A percentile compares a stretch with the other conserved stretches of the same genome.
Evolutionary conservation across 116 monocot genomes (phyloP).

Genomic region (Cymodocea nodosa): DNA sequence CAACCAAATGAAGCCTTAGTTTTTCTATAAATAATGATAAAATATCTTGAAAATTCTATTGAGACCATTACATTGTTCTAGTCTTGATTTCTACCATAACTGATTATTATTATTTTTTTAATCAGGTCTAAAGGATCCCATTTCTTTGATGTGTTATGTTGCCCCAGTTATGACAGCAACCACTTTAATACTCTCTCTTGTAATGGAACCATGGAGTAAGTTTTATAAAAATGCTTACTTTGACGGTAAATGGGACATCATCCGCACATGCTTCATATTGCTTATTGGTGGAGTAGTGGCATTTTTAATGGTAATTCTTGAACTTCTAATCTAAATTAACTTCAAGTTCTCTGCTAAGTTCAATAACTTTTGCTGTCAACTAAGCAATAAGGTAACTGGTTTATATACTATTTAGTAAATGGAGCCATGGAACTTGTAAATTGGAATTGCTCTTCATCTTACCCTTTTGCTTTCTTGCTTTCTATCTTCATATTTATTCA

Average conservation of each 20-base stretch:
- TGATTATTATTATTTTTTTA: neutral
- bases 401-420: neutral
- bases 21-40: too few relatives aligned
- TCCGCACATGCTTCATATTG: conserved; percentile 61
- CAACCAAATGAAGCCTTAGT: too few relatives aligned
- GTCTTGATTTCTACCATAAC: neutral
- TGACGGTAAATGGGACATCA: conserved; percentile 48
- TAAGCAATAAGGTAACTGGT: neutral
- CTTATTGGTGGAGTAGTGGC: conserved; percentile 77
- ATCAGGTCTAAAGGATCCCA: conserved; percentile 76
- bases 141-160: conserved; percentile 88
- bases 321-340: neutral
- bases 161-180: conserved; percentile 76
- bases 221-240: conserved; percentile 60
- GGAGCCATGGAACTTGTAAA: neutral
- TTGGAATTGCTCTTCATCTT: neutral
- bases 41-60: neutral
- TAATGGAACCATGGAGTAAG: conserved; percentile 76
- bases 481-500: neutral
- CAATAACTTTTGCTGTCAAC: neutral
- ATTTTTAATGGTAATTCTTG: conserved; percentile 61
- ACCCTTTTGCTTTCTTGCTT: neutral
- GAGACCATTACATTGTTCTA: neutral
- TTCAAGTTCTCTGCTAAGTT: neutral
- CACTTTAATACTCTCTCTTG: conserved; percentile 64